phyloP scores from a whole-genome alignment of 257 asterid genomes.

The Solanum acaule region DNA sequence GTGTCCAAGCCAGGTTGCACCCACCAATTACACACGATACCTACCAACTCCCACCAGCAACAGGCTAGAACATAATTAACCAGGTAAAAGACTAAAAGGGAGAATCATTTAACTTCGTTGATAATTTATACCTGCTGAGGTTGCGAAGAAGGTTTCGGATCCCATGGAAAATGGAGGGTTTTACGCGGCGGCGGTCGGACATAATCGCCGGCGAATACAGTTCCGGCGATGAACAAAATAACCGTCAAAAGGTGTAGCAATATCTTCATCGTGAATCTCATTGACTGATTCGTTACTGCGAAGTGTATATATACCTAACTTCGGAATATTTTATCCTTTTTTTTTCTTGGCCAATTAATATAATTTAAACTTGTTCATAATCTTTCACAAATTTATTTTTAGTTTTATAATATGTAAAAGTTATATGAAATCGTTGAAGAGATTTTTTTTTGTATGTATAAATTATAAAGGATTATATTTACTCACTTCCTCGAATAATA shows the following conservation, averaged over 20 bases:
- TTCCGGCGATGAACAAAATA: background rate
- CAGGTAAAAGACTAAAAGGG: background rate
- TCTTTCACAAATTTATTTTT: background rate
- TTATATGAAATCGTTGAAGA: background rate
- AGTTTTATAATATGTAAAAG: background rate
- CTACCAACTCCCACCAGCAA: background rate
- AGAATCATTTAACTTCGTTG: background rate
- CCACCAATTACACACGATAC: background rate
- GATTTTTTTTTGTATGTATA: too few relatives aligned
- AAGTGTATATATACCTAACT: background rate
- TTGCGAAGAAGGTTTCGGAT: conserved; percentile 24
- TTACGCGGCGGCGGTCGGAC: conserved; percentile 68
- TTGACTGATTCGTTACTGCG: background rate
- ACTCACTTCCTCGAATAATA: background rate
- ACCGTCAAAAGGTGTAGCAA: background rate
- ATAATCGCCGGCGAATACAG: conserved; percentile 32
- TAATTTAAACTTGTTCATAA: background rate
- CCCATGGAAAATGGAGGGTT: conserved; percentile 39
- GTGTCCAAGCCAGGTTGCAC: background rate
- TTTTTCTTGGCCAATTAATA: background rate
- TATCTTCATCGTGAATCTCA: background rate
- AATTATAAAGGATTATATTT: too few relatives aligned
- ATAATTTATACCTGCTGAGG: conserved; percentile 52
- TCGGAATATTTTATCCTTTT: background rate
- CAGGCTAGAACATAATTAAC: background rate